phyloP scores from a whole-genome alignment of 2,329 filamentous ascomycete species.

The Arthrobotrys sphaeroides region DNA sequence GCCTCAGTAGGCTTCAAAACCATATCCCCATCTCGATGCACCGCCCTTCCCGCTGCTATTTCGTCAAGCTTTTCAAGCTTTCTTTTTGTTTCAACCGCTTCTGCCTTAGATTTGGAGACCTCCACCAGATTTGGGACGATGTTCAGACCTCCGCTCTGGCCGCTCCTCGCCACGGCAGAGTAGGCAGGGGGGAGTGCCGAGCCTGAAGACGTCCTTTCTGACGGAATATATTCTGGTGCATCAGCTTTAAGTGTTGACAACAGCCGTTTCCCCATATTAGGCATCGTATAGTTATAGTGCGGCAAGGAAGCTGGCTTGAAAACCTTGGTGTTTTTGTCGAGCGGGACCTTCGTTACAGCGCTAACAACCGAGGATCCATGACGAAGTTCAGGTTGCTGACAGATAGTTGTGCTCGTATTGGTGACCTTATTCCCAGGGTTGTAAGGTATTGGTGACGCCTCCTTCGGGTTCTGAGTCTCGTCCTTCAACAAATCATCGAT shows the following conservation, averaged over 20 bases:
- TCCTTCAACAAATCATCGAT: conserved; percentile 37
- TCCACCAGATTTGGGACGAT: not conserved
- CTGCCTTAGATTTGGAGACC: not conserved
- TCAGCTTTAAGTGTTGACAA: conserved; percentile 60
- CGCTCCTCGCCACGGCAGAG: conserved; percentile 14
- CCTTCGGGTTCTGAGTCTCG: conserved; percentile 39
- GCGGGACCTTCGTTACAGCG: not conserved
- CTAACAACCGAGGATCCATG: not conserved
- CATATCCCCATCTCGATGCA: not conserved
- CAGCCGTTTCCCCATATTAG: not conserved
- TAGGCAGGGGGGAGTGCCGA: conserved; percentile 26
- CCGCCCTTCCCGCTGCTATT: too few species aligned
- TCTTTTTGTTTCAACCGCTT: not conserved
- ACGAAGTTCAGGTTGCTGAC: conserved; percentile 6
- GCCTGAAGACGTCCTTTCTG: not conserved
- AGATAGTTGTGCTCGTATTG: conserved; percentile 50
- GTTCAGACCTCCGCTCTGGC: not conserved
- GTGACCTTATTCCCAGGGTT: not conserved
- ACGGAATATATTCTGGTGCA: conserved; percentile 62
- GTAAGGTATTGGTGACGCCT: conserved; percentile 29
- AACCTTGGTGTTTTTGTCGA: conserved; percentile 9
- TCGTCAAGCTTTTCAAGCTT: not conserved
- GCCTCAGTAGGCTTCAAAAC: not conserved
- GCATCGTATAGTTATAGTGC: conserved; percentile 23
- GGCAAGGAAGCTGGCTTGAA: conserved; percentile 52